These are phyloP conservation scores for Rhynchospora breviuscula DNA, from an alignment of 176 grass and related monocot genomes.

Conservation along the genomic window DNA sequence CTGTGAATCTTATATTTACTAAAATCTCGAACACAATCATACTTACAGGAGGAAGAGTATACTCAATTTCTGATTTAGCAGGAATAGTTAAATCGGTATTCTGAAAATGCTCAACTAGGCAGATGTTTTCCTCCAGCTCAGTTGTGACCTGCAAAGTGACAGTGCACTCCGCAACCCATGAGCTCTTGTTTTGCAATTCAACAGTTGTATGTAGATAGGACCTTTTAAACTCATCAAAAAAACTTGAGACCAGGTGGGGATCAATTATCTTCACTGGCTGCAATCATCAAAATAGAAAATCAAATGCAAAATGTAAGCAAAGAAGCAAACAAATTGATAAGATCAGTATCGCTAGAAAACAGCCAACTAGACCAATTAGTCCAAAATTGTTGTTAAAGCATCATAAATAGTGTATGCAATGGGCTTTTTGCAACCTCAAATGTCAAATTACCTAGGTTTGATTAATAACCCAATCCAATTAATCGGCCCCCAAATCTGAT, in stretches of 20 bases:
- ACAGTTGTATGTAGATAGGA: conserved; percentile 82
- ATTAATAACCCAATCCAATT: too few species aligned
- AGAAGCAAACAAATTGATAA: conserved; percentile 11
- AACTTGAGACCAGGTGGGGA: conserved; percentile 80
- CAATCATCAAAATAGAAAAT: conserved; percentile 8
- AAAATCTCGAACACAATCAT: not conserved
- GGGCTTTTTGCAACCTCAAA: too few species aligned
- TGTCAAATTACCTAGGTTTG: too few species aligned
- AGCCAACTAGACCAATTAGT: too few species aligned
- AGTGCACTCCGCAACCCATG: conserved; percentile 60
- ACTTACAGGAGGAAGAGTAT: conserved; percentile 84
- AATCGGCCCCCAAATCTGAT: too few species aligned
- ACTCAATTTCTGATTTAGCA: conserved; percentile 50
- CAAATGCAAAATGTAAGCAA: conserved; percentile 1
- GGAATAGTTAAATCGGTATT: conserved; percentile 49
- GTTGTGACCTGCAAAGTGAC: conserved; percentile 66
- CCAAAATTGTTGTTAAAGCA: too few species aligned
- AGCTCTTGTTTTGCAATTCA: conserved; percentile 90
- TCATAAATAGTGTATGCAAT: too few species aligned
- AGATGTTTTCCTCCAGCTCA: conserved; percentile 72
- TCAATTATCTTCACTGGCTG: conserved; percentile 85
- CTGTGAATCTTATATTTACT: not conserved
- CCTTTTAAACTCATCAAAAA: conserved; percentile 82
- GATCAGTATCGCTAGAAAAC: too few species aligned
- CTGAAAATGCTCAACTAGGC: conserved; percentile 78